Evolutionary conservation across 441 rosid genomes (phyloP).

Genomic region (Pelargonium citronellum): DNA sequence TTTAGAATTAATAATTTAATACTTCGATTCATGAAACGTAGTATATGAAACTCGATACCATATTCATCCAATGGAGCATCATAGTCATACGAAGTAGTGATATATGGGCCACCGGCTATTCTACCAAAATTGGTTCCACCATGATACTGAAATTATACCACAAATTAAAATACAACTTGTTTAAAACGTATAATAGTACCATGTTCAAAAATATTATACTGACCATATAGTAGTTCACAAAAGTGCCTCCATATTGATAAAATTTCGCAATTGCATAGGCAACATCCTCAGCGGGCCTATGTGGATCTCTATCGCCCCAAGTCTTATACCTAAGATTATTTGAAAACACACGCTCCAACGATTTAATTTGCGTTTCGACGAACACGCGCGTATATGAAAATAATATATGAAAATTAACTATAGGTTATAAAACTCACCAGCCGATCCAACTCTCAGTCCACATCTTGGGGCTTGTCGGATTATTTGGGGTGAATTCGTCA

Average conservation of each 20-base stretch:
- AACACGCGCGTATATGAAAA: neutral
- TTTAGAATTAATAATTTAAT: neutral
- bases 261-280: slow-evolving; percentile 63
- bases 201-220: neutral
- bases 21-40: no score
- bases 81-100: slow-evolving; percentile 62
- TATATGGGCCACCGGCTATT: slow-evolving; percentile 58
- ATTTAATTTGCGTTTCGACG: neutral
- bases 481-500: slow-evolving; percentile 41
- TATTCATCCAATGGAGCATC: slow-evolving; percentile 72
- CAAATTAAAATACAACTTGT: neutral
- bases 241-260: slow-evolving; percentile 47
- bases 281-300: slow-evolving; percentile 55
- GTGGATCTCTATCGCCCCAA: slow-evolving; percentile 54
- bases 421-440: slow-evolving; percentile 30
- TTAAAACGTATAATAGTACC: no score
- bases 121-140: slow-evolving; percentile 80
- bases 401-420: neutral
- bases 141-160: slow-evolving; percentile 41
- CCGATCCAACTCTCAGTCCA: slow-evolving; percentile 78
- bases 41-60: slow-evolving; percentile 30
- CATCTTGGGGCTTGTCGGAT: slow-evolving; percentile 46
- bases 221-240: slow-evolving; percentile 73
- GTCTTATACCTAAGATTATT: slow-evolving; percentile 36
- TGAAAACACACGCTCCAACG: neutral